Evolutionary conservation across 169 alveolate species (phyloP).

Genomic region (Babesia microti): DNA sequence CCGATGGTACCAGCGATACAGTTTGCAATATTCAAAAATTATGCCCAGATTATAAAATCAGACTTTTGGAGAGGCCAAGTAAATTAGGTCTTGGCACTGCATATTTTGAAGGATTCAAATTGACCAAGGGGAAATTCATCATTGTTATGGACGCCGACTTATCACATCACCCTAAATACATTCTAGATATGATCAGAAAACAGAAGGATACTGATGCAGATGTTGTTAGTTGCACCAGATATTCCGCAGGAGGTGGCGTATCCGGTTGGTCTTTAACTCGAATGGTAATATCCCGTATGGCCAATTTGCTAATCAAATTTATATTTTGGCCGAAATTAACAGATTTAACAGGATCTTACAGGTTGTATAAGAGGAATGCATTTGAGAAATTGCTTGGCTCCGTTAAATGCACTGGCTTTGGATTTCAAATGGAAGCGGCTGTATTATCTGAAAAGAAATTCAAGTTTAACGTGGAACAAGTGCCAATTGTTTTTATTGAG

Average conservation of each 20-base stretch:
- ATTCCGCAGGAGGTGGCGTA: slow-evolving; percentile 87
- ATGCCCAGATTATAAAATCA: slow-evolving; percentile 71
- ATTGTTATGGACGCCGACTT: slow-evolving; percentile 95
- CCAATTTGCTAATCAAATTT: slow-evolving; percentile 79
- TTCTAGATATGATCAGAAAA: slow-evolving; percentile 75
- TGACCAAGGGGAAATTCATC: slow-evolving; percentile 80
- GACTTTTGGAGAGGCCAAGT: slow-evolving; percentile 78
- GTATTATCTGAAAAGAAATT: slow-evolving; percentile 81
- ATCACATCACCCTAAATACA: slow-evolving; percentile 92
- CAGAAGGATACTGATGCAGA: slow-evolving; percentile 79
- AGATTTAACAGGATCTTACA: slow-evolving; percentile 90
- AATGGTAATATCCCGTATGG: slow-evolving; percentile 84
- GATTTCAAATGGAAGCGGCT: slow-evolving; percentile 92
- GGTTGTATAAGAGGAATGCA: slow-evolving; percentile 82
- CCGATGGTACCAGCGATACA: slow-evolving; percentile 86
- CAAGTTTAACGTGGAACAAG: slow-evolving; percentile 80
- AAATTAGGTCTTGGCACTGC: slow-evolving; percentile 94
- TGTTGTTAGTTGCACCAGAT: slow-evolving; percentile 93
- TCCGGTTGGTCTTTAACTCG: slow-evolving; percentile 90
- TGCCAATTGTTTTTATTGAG: slow-evolving; percentile 92
- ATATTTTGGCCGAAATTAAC: slow-evolving; percentile 64
- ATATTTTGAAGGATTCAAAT: slow-evolving; percentile 84
- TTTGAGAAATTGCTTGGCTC: slow-evolving; percentile 39
- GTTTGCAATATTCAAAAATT: slow-evolving; percentile 68
- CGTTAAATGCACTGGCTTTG: slow-evolving; percentile 66